Evolutionary conservation across 768 basidiomycete species (phyloP).

Genomic region (Russula abietina): DNA sequence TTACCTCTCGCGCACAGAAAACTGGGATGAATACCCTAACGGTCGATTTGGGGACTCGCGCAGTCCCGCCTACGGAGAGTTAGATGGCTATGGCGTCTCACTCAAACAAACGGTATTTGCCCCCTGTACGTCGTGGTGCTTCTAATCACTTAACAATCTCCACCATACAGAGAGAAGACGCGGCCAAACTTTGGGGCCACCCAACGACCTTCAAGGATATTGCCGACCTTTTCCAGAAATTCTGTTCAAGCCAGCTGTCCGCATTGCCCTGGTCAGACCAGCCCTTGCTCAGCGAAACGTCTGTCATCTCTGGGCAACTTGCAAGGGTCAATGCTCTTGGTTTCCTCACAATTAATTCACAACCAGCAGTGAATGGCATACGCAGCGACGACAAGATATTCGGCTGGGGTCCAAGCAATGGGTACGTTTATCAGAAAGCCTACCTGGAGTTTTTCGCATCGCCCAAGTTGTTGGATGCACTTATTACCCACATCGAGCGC

Average conservation of each 20-base stretch:
- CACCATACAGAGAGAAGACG: conserved; percentile 68
- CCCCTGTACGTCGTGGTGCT: neutral
- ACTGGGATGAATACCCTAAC: conserved; percentile 99
- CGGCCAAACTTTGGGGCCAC: conserved; percentile 80
- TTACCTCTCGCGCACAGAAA: conserved; percentile 91
- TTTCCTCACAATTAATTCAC: conserved; percentile 95
- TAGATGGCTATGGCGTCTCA: conserved; percentile 93
- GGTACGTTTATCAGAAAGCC: conserved; percentile 96
- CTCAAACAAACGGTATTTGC: conserved; percentile 76
- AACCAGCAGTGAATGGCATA: conserved; percentile 90
- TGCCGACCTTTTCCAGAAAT: conserved; percentile 67
- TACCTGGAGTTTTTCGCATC: conserved; percentile 95
- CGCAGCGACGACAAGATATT: conserved; percentile 77
- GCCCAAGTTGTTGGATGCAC: conserved; percentile 61
- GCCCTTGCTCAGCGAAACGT: conserved; percentile 77
- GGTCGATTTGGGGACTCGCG: conserved; percentile 97
- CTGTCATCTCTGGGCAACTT: conserved; percentile 69
- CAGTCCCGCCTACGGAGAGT: conserved; percentile 95
- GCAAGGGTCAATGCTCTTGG: conserved; percentile 85
- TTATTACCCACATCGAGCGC: conserved; percentile 76
- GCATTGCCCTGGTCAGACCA: conserved; percentile 96
- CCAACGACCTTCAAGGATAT: conserved; percentile 66
- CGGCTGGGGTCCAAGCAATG: conserved; percentile 92
- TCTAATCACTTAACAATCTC: neutral
- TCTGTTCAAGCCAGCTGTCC: conserved; percentile 66